Percentiles rank a stretch among this genome's conserved stretches.
Conservation (phyloP, 371 early-diverging fungal species). For the Choanephora cucurbitarum region DNA sequence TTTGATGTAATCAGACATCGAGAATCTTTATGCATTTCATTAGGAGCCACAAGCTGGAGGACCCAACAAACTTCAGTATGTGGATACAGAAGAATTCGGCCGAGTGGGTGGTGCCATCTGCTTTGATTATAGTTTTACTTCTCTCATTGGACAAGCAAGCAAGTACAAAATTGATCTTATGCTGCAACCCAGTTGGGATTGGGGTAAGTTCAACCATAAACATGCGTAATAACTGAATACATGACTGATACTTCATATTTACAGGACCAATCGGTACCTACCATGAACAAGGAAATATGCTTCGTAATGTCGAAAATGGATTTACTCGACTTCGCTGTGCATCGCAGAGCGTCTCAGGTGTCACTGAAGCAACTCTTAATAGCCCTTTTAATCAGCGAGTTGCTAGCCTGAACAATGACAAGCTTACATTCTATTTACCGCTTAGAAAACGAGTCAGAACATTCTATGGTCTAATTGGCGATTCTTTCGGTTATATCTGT, state of each 20-base stretch:
- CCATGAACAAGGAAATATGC: conserved; percentile 45
- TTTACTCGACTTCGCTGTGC: conserved; percentile 56
- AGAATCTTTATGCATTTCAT: too few relatives aligned
- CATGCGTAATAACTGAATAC: too few relatives aligned
- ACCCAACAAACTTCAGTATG: conserved; percentile 41
- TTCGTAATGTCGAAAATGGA: conserved; percentile 59
- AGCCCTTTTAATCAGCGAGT: conserved; percentile 47
- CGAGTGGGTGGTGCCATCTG: conserved; percentile 56
- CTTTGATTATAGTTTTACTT: conserved; percentile 57
- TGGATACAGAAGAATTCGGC: conserved; percentile 52
- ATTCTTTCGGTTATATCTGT: conserved; percentile 46
- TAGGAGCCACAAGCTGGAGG: conserved; percentile 45
- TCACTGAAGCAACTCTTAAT: conserved; percentile 46
- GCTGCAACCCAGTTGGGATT: conserved; percentile 59
- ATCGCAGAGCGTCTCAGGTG: conserved; percentile 53
- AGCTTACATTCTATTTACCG: conserved; percentile 50
- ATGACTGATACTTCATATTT: too few relatives aligned
- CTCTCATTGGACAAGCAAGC: conserved; percentile 54
- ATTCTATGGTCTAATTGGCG: conserved; percentile 45
- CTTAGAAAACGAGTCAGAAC: conserved; percentile 45
- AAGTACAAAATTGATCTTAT: conserved; percentile 48
- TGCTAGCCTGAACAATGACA: conserved; percentile 38
- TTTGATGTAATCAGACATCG: too few relatives aligned
- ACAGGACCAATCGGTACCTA: conserved; percentile 50
- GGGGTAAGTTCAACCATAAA: conserved; percentile 38